A percentile compares a stretch with the other conserved stretches of the same genome.
These are phyloP conservation scores for Trifolium subterraneum DNA, from an alignment of 306 rosid genomes.

Conservation along the genomic window DNA sequence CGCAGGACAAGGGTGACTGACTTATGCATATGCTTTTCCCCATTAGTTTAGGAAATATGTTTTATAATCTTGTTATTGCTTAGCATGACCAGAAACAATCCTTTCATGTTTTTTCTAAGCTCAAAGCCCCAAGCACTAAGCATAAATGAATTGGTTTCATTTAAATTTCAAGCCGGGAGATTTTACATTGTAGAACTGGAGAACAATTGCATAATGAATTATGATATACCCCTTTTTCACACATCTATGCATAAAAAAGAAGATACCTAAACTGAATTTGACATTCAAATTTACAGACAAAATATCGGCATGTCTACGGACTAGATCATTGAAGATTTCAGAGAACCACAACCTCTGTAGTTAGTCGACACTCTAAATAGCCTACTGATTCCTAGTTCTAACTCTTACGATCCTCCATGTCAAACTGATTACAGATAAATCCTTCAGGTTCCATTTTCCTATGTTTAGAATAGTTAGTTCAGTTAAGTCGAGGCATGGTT, in stretches of 20 bases:
- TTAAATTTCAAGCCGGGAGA: slow-evolving; percentile 7
- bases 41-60: slow-evolving; percentile 1
- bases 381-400: slow-evolving; percentile 25
- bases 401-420: not conserved
- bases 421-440: slow-evolving; percentile 12
- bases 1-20: not conserved
- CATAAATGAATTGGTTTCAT: slow-evolving; percentile 14
- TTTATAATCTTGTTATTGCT: not conserved
- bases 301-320: not conserved
- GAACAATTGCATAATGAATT: not conserved
- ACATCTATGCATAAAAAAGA: not conserved
- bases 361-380: not conserved
- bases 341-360: slow-evolving; percentile 6
- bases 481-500: not conserved
- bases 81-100: slow-evolving; percentile 1
- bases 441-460: not conserved
- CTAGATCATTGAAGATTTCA: slow-evolving; percentile 21
- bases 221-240: not conserved
- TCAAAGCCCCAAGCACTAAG: not conserved
- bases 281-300: slow-evolving; percentile 1
- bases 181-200: slow-evolving; percentile 1
- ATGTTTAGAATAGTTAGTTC: slow-evolving; percentile 15
- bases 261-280: slow-evolving; percentile 8
- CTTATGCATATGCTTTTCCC: not conserved
- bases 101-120: slow-evolving; percentile 1